Evolutionary conservation across 1,284 basidiomycete species (phyloP).

Genomic region (Ceratobasidium sp.): DNA sequence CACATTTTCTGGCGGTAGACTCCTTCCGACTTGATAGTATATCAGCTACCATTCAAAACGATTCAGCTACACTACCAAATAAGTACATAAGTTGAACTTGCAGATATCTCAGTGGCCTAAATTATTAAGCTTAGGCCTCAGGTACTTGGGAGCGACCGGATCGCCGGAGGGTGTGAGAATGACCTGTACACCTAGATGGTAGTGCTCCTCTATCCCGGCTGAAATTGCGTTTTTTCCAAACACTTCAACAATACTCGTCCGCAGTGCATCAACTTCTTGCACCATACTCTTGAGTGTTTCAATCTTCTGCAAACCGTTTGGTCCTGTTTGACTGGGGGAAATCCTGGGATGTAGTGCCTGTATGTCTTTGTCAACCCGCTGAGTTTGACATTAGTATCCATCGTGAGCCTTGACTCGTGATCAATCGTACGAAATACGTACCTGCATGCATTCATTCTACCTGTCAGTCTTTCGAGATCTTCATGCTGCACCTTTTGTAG

Average conservation of each 20-base stretch:
- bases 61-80: too few relatives aligned
- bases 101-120: too few relatives aligned
- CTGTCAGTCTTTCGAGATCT: slow-evolving; percentile 11
- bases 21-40: too few relatives aligned
- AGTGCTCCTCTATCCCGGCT: neutral
- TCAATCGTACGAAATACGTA: neutral
- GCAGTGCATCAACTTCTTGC: neutral
- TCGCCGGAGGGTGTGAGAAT: neutral
- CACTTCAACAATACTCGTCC: neutral
- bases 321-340: neutral
- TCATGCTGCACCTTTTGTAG: slow-evolving; percentile 18
- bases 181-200: neutral
- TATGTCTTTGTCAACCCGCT: slow-evolving; percentile 2
- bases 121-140: too few relatives aligned
- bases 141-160: too few relatives aligned
- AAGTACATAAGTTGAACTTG: too few relatives aligned
- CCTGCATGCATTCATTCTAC: slow-evolving; percentile 19
- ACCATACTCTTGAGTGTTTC: neutral
- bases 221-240: slow-evolving; percentile 12
- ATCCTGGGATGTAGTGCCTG: neutral
- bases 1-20: too few relatives aligned
- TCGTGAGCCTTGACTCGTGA: too few relatives aligned
- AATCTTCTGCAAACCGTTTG: neutral
- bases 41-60: too few relatives aligned
- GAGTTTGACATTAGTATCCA: neutral